A percentile compares a stretch with the other conserved stretches of the same genome.
Conservation (phyloP, 2,329 filamentous ascomycete genomes). For the Coniella lustricola region DNA sequence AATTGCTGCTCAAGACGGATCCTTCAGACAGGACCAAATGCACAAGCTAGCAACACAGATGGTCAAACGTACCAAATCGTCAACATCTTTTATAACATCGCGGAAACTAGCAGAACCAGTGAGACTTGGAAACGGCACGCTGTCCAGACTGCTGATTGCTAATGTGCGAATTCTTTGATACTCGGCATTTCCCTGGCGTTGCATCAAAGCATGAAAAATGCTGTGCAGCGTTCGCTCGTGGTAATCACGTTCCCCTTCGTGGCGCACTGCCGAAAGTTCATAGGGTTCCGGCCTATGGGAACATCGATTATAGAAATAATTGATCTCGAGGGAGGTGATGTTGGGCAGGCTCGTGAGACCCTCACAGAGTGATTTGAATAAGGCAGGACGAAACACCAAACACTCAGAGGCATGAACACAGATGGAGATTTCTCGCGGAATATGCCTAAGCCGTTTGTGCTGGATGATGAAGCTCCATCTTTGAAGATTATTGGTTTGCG, state of each 20-base stretch:
- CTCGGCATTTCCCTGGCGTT: background rate
- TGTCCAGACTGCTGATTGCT: conserved; percentile 3
- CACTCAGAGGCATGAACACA: too few species aligned
- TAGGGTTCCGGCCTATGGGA: too few species aligned
- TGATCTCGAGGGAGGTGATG: conserved; percentile 3
- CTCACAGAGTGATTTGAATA: too few species aligned
- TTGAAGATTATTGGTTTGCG: background rate
- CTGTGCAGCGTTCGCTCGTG: background rate
- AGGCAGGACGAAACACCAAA: too few species aligned
- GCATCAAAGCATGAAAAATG: conserved; percentile 4
- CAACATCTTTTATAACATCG: conserved; percentile 2
- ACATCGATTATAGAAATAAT: background rate
- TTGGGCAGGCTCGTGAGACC: conserved; percentile 4
- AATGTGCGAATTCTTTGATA: conserved; percentile 4
- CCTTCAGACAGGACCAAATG: too few species aligned
- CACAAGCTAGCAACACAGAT: too few species aligned
- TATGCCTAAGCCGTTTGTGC: background rate
- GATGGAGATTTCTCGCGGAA: conserved; percentile 3
- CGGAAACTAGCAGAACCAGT: conserved; percentile 7
- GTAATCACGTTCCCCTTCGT: background rate
- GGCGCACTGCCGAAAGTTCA: too few species aligned
- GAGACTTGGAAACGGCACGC: conserved; percentile 1
- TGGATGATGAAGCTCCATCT: background rate
- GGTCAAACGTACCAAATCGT: conserved; percentile 6
- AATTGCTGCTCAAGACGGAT: too few species aligned